These are phyloP conservation scores for Penicillium ucsense DNA, from an alignment of 495 filamentous ascomycete genomes.

Conservation along the genomic window DNA sequence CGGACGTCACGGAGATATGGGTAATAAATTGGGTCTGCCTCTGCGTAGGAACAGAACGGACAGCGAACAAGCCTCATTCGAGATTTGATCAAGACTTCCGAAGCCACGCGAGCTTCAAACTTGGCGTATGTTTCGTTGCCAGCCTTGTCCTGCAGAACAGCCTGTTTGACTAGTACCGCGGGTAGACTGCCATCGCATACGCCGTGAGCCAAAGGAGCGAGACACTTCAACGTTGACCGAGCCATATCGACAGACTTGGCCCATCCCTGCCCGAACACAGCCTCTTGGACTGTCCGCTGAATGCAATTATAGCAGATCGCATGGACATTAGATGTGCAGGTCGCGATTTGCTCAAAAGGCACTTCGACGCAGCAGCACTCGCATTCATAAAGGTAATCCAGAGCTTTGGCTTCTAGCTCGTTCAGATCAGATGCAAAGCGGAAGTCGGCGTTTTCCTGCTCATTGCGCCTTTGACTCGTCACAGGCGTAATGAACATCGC, in stretches of 20 bases:
- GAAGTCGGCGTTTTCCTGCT: constrained; percentile 55
- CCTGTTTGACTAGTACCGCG: constrained; percentile 54
- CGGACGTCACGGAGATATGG: constrained; percentile 32
- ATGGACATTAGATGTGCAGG: constrained; percentile 63
- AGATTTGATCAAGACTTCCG: constrained; percentile 60
- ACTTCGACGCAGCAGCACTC: constrained; percentile 77
- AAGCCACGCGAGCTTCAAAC: constrained; percentile 67
- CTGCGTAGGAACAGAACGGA: constrained; percentile 85
- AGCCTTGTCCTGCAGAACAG: constrained; percentile 55
- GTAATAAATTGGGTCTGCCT: constrained; percentile 70
- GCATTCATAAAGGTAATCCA: constrained; percentile 71
- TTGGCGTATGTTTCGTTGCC: constrained; percentile 60
- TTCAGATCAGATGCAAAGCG: constrained; percentile 59
- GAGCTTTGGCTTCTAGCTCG: constrained; percentile 61
- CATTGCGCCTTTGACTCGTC: constrained; percentile 39
- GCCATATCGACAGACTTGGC: constrained; percentile 62
- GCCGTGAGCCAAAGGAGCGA: constrained; percentile 55
- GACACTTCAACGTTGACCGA: constrained; percentile 64
- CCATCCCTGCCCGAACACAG: constrained; percentile 90
- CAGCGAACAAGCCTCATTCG: constrained; percentile 71
- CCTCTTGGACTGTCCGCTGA: constrained; percentile 65
- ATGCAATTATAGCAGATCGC: constrained; percentile 83
- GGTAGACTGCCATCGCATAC: constrained; percentile 67
- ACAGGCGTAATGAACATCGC: constrained; percentile 56
- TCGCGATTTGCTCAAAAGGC: constrained; percentile 71